These are phyloP conservation scores for Penicillium angulare DNA, from an alignment of 495 filamentous ascomycete genomes.

Conservation along the genomic window DNA sequence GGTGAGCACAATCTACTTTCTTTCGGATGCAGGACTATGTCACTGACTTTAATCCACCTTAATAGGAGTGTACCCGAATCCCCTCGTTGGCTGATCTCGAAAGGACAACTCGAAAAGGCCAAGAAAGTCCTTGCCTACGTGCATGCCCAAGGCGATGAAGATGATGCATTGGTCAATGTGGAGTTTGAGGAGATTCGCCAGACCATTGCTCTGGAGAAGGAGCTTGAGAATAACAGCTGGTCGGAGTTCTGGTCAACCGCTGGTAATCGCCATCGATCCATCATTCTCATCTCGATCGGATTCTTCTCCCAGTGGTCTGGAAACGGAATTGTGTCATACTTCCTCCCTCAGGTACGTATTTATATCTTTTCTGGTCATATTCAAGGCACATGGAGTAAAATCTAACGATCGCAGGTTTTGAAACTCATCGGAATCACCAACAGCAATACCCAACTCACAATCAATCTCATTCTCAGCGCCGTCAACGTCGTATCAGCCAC, in stretches of 20 bases:
- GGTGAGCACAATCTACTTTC: constrained; percentile 21
- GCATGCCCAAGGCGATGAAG: constrained; percentile 22
- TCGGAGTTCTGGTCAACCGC: constrained; percentile 61
- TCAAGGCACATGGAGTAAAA: constrained; percentile 10
- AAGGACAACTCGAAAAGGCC: constrained; percentile 30
- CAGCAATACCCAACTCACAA: constrained; percentile 41
- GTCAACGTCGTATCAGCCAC: constrained; percentile 39
- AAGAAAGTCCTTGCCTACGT: constrained; percentile 29
- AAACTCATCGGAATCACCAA: constrained; percentile 52
- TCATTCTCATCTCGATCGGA: constrained; percentile 57
- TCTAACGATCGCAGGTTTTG: constrained; percentile 42
- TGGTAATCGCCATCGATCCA: constrained; percentile 63
- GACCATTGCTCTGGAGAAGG: constrained; percentile 26
- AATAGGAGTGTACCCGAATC: constrained; percentile 44
- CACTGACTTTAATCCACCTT: not conserved
- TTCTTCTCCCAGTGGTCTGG: constrained; percentile 51
- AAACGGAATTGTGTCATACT: constrained; percentile 42
- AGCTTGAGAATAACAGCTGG: constrained; percentile 26
- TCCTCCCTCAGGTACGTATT: constrained; percentile 33
- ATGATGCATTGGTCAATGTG: constrained; percentile 16
- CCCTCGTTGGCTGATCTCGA: constrained; percentile 31
- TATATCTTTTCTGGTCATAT: not conserved
- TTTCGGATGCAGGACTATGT: not conserved
- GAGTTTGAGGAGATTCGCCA: constrained; percentile 29
- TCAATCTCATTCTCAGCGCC: constrained; percentile 33